phyloP scores from a whole-genome alignment of 2,329 filamentous ascomycete species.

The Phoma sp. region DNA sequence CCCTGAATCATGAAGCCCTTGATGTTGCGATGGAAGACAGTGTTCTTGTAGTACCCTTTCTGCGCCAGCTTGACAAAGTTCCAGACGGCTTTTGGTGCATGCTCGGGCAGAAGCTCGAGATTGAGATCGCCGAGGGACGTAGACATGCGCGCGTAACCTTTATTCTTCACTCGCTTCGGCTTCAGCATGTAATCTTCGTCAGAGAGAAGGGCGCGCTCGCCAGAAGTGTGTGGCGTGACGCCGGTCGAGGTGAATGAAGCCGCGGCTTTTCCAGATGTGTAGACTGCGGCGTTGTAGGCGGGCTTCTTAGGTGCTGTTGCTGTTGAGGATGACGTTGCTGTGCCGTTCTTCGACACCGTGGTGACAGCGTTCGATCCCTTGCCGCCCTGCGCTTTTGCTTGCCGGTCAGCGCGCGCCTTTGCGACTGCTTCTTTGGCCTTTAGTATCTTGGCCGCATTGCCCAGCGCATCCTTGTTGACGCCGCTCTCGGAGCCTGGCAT shows the following conservation, averaged over 20 bases:
- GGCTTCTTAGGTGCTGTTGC: conserved; percentile 42
- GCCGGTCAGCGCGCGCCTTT: conserved; percentile 77
- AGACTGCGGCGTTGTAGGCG: conserved; percentile 80
- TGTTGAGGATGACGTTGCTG: conserved; percentile 41
- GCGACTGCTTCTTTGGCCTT: conserved; percentile 95
- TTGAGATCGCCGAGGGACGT: conserved; percentile 87
- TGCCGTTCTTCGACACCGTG: conserved; percentile 30
- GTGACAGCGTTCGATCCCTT: conserved; percentile 27
- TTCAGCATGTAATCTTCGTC: conserved; percentile 98
- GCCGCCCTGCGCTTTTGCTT: conserved; percentile 46
- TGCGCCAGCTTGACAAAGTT: conserved; percentile 91
- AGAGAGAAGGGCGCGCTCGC: conserved; percentile 81
- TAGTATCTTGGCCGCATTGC: conserved; percentile 80
- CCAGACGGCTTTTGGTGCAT: conserved; percentile 92
- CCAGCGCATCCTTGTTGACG: conserved; percentile 81
- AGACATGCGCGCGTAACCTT: conserved; percentile 88
- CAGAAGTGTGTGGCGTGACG: conserved; percentile 87
- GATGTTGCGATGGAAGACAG: conserved; percentile 92
- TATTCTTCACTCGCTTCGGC: conserved; percentile 84
- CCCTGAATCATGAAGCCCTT: conserved; percentile 98
- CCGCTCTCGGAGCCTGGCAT: conserved; percentile 72
- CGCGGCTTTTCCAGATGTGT: conserved; percentile 89
- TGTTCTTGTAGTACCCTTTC: conserved; percentile 85
- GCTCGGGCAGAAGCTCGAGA: conserved; percentile 88
- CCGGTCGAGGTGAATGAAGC: conserved; percentile 96